phyloP scores from a whole-genome alignment of 176 grass and related monocot genomes.

The Aegilops bicornis region DNA sequence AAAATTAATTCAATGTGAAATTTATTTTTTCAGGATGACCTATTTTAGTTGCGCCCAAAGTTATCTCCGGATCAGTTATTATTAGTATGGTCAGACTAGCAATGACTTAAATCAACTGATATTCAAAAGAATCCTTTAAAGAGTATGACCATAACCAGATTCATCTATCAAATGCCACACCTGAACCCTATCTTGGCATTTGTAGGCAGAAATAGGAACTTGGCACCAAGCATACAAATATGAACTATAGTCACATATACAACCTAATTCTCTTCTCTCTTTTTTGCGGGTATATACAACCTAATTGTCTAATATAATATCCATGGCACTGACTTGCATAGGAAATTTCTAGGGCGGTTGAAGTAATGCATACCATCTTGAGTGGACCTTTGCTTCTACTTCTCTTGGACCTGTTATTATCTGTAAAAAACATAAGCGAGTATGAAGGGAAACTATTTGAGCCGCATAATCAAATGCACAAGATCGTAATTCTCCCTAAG shows the following conservation, averaged over 20 bases:
- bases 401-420: neutral
- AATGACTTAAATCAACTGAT: neutral
- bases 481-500: neutral
- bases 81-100: neutral
- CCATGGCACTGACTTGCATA: neutral
- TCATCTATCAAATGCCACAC: neutral
- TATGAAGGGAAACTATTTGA: neutral
- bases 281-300: neutral
- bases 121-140: neutral
- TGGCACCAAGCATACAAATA: neutral
- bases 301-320: neutral
- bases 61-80: neutral
- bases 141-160: neutral
- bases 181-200: neutral
- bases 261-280: neutral
- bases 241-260: neutral
- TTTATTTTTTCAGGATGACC: neutral
- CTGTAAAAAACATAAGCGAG: neutral
- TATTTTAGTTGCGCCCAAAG: neutral
- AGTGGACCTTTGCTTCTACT: neutral
- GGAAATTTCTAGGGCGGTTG: neutral
- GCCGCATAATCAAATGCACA: neutral
- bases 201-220: neutral
- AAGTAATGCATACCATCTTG: constrained; percentile 42
- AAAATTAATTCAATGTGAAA: neutral